These are phyloP conservation scores for Alternaria gansuensis DNA, from an alignment of 2,329 filamentous ascomycete genomes.

Conservation along the genomic window DNA sequence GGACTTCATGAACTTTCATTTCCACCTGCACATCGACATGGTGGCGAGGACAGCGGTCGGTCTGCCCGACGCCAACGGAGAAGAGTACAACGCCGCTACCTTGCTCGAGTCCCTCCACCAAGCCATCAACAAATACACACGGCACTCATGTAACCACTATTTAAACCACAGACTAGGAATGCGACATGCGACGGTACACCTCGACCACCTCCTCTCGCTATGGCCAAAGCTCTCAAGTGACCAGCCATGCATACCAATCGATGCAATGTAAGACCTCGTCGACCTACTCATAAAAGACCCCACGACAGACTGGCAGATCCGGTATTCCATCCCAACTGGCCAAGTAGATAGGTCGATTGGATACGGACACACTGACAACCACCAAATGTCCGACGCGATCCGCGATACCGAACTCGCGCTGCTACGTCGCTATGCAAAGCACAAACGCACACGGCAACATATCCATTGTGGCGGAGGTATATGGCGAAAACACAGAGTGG, in stretches of 20 bases:
- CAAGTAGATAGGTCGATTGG: background rate
- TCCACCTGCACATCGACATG: conserved; percentile 13
- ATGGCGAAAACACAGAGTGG: conserved; percentile 10
- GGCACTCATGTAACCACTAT: background rate
- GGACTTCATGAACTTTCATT: conserved; percentile 9
- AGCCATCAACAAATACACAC: background rate
- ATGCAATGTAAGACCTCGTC: background rate
- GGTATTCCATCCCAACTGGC: conserved; percentile 13
- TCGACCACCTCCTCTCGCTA: conserved; percentile 15
- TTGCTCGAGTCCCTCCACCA: conserved; percentile 3
- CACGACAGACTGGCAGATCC: conserved; percentile 13
- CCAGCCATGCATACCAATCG: conserved; percentile 1
- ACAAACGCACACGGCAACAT: background rate
- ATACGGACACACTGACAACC: background rate
- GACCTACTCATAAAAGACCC: conserved; percentile 11
- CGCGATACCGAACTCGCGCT: conserved; percentile 5
- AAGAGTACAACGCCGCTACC: background rate
- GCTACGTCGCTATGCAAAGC: background rate
- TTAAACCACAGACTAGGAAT: background rate
- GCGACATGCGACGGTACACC: conserved; percentile 11
- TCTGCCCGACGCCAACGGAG: background rate
- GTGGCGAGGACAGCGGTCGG: background rate
- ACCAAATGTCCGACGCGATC: background rate
- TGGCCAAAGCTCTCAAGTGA: conserved; percentile 3
- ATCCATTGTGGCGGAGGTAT: conserved; percentile 7